Evolutionary conservation across 2,329 filamentous ascomycete genomes (phyloP).

Genomic region (Sodiomyces alkalinus): DNA sequence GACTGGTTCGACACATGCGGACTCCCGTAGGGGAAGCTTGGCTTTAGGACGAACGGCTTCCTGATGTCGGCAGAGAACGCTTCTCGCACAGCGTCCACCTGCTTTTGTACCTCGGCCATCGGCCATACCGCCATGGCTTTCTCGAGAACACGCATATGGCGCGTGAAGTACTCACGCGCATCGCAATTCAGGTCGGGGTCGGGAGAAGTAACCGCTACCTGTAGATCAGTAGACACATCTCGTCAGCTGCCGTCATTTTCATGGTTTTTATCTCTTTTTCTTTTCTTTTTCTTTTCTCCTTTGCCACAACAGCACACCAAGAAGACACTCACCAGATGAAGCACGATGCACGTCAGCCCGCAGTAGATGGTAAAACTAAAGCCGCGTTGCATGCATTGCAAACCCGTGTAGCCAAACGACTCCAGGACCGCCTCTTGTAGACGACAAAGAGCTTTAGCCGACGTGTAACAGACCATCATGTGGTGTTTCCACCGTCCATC

Average conservation of each 20-base stretch:
- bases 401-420: conserved; percentile 60
- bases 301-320: too few relatives aligned
- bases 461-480: conserved; percentile 72
- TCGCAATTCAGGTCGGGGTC: conserved; percentile 77
- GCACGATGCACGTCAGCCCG: conserved; percentile 78
- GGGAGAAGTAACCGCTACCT: conserved; percentile 88
- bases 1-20: conserved; percentile 49
- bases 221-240: too few relatives aligned
- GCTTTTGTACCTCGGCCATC: conserved; percentile 77
- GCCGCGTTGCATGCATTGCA: conserved; percentile 84
- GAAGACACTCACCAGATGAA: conserved; percentile 62
- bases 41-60: conserved; percentile 79
- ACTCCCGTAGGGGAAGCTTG: conserved; percentile 75
- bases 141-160: conserved; percentile 89
- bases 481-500: conserved; percentile 76
- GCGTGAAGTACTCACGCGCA: conserved; percentile 75
- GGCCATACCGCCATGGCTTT: conserved; percentile 71
- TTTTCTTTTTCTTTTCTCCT: too few relatives aligned
- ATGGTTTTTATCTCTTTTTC: neutral
- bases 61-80: conserved; percentile 79
- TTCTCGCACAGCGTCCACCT: conserved; percentile 76
- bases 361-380: conserved; percentile 95
- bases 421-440: conserved; percentile 72
- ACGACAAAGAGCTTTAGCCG: conserved; percentile 73
- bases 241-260: too few relatives aligned